Percentiles rank a stretch among this genome's conserved stretches.
Conservation (phyloP, 208 protist species). For the Naegleria gruberi region DNA sequence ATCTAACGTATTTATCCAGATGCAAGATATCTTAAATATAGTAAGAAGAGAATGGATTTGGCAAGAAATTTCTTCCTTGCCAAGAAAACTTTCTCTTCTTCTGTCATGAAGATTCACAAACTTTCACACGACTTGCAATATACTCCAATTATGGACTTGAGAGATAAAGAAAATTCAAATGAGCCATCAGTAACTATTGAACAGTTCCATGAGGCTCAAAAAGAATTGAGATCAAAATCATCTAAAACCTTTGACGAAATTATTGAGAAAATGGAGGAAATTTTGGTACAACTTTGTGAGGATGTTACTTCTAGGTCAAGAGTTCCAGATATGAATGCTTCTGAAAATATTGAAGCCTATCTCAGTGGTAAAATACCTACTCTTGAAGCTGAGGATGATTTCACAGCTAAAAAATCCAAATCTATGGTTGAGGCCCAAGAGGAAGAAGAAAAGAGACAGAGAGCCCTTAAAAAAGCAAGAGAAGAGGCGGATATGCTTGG, state of each 20-base stretch:
- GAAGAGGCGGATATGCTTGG: constrained; percentile 76
- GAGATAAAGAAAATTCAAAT: constrained; percentile 31
- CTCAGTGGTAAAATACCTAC: background rate
- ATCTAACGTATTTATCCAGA: background rate
- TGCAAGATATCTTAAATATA: constrained; percentile 41
- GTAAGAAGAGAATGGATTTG: constrained; percentile 42
- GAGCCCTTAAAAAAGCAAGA: constrained; percentile 75
- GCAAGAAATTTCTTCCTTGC: constrained; percentile 65
- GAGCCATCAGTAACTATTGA: constrained; percentile 70
- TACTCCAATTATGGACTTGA: constrained; percentile 5
- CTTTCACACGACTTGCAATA: constrained; percentile 55
- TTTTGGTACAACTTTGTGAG: constrained; percentile 66
- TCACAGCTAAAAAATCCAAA: constrained; percentile 61
- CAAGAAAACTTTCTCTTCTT: constrained; percentile 66
- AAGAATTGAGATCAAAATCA: constrained; percentile 58
- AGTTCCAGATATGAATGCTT: constrained; percentile 77
- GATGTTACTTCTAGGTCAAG: constrained; percentile 63
- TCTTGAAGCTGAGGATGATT: constrained; percentile 37
- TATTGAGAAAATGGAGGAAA: constrained; percentile 67
- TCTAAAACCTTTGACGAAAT: constrained; percentile 47
- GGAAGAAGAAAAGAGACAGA: constrained; percentile 66
- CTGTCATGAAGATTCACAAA: constrained; percentile 66
- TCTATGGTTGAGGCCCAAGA: constrained; percentile 77
- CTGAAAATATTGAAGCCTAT: constrained; percentile 76
- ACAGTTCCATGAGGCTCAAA: constrained; percentile 60